Conservation (phyloP, 352 stramenopile species). For the Phytophthora constricta region DNA sequence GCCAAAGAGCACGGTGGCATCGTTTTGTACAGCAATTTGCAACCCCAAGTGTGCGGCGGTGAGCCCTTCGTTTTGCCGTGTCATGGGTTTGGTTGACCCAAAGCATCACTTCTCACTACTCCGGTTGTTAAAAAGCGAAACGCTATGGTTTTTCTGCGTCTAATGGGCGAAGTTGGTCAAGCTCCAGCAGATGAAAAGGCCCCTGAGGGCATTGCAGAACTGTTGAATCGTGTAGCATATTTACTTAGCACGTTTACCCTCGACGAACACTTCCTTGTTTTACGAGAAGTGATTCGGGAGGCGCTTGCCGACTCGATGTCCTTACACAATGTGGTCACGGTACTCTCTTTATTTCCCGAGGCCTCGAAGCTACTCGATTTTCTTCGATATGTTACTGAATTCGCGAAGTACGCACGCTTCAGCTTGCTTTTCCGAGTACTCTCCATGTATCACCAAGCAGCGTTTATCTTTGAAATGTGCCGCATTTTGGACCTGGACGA, state of each 20-base stretch:
- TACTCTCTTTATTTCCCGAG: conserved; percentile 60
- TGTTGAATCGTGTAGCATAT: conserved; percentile 57
- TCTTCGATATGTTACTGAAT: conserved; percentile 49
- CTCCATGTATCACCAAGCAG: conserved; percentile 51
- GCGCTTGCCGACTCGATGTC: conserved; percentile 44
- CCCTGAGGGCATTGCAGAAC: conserved; percentile 1
- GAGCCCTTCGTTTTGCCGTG: conserved; percentile 46
- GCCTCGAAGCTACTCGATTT: conserved; percentile 42
- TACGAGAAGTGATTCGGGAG: conserved; percentile 53
- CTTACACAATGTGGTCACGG: conserved; percentile 51
- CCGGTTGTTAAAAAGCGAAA: conserved; percentile 38
- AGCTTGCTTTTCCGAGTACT: conserved; percentile 64
- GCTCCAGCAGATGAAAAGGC: not conserved
- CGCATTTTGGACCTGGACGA: conserved; percentile 70
- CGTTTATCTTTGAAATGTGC: conserved; percentile 74
- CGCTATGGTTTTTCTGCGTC: conserved; percentile 61
- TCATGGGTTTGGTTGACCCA: conserved; percentile 50
- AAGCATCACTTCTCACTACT: conserved; percentile 53
- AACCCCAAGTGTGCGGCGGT: conserved; percentile 31
- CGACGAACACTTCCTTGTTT: conserved; percentile 41
- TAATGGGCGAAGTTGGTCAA: conserved; percentile 38
- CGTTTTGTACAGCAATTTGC: conserved; percentile 45
- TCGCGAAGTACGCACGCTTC: conserved; percentile 34
- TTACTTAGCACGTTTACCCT: conserved; percentile 42
- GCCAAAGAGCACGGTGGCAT: conserved; percentile 46